Evolutionary conservation across 2,329 filamentous ascomycete genomes (phyloP).

Genomic region (Ophiognomonia clavigignenti-juglandacearum): DNA sequence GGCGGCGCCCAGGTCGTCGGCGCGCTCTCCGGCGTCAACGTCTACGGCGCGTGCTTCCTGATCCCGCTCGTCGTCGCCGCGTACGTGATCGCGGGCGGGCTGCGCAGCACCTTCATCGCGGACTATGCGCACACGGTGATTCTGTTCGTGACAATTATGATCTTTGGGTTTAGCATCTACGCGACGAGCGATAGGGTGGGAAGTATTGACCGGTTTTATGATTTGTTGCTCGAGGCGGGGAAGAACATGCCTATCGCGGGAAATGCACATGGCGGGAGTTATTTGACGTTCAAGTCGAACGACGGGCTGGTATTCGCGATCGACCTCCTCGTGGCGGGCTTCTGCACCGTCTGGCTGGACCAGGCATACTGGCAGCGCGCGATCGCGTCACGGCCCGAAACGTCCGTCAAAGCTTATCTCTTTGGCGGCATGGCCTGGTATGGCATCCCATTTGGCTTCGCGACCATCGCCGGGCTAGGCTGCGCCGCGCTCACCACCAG

Average conservation of each 20-base stretch:
- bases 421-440: conserved; percentile 36
- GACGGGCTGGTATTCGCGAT: conserved; percentile 32
- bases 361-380: conserved; percentile 41
- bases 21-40: conserved; percentile 35
- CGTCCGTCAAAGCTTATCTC: conserved; percentile 35
- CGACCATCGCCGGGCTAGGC: conserved; percentile 30
- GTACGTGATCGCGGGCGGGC: conserved; percentile 34
- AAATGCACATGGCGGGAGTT: conserved; percentile 29
- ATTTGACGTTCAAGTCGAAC: conserved; percentile 31
- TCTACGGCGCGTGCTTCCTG: conserved; percentile 35
- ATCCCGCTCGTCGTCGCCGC: conserved; percentile 33
- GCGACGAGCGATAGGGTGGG: conserved; percentile 26
- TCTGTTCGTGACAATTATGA: conserved; percentile 32
- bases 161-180: conserved; percentile 33
- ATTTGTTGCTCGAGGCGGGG: conserved; percentile 29
- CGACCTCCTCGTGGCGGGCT: conserved; percentile 31
- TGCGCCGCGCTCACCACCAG: conserved; percentile 26
- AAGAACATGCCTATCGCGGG: conserved; percentile 26
- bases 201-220: conserved; percentile 29
- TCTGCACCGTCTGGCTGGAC: conserved; percentile 33
- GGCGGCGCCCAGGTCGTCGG: conserved; percentile 33
- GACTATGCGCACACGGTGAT: conserved; percentile 38
- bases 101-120: conserved; percentile 35
- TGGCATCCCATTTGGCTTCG: conserved; percentile 31
- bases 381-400: conserved; percentile 35